Base-by-base conservation (phyloP, 2,329 filamentous ascomycete genomes). In the Moelleriella libera region DNA sequence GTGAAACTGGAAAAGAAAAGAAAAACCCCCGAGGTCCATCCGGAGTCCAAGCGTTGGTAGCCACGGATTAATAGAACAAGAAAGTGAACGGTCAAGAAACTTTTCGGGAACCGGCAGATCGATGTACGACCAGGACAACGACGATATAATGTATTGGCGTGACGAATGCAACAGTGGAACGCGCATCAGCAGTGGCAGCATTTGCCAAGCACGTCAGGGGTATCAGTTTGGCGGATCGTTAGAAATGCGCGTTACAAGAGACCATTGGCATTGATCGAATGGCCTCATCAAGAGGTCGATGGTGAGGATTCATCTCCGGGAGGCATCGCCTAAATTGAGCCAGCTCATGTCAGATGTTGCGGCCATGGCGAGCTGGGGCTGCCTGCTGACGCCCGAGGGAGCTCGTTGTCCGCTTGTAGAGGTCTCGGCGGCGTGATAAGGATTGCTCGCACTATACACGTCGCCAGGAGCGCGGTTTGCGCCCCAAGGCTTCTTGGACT, bases 341-440 rank as follows among this genome's bases (percentile, higher is more conserved):
- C 85, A 89, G 64, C 82, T 86, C 82, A 88, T 85, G 61, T 88
- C 85, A 45, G 72, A 74, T 6, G 67, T 68, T 30, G 69, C 61
- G 44, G 74, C 68, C 63, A 66, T 71, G 28, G 66, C 62, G 31
- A 76, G 65, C 54, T 74, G 74, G 14, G 72, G 71, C 53, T 75
- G 71, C 46, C 62, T 64, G 58, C 68, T 74, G 49, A 71, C 59
- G 42, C 63, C 64, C 6, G 59, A 57, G 40, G 60, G 55, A 14
- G 60, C 40, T 41, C n/a, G 11, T n/a, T 41, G 40, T 21, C 14
- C 11, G 6, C 14, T 14, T 11, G 55, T 14, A 21, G 40, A 51
- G 59, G 2, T 58, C 51, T 47, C 64, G 65, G 10, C 14, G 40
- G 14, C n/a, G 11, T n/a, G 40, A 41, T 11, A 41, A n/a, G 14